A percentile compares a stretch with the other conserved stretches of the same genome.
Evolutionary conservation across 768 basidiomycete species (phyloP).

Genomic region (Botryobasidium botryosum): DNA sequence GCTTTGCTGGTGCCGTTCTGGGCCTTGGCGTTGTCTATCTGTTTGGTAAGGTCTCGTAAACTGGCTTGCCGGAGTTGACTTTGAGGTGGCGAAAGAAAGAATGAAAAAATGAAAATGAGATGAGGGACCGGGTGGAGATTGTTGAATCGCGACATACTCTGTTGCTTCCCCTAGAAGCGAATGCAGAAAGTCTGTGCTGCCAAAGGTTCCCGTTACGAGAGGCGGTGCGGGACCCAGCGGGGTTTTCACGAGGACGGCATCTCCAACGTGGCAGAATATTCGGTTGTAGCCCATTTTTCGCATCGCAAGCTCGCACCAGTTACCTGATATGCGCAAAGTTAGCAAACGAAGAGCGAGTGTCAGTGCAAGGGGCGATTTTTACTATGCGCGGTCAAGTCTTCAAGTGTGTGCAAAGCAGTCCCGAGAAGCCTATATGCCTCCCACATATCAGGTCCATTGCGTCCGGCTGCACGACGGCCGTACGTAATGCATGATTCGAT

Average conservation of each 20-base stretch:
- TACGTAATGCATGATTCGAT: constrained; percentile 65
- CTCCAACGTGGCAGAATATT: constrained; percentile 80
- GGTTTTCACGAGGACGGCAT: constrained; percentile 48
- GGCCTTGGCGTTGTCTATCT: constrained; percentile 26
- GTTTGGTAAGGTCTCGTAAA: constrained; percentile 38
- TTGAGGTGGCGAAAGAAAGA: no score
- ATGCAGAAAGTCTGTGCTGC: constrained; percentile 61
- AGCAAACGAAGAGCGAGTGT: no score
- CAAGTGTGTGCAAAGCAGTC: constrained; percentile 45
- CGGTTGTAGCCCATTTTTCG: constrained; percentile 53
- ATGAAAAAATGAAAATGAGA: constrained; percentile 8
- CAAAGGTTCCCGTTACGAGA: constrained; percentile 71
- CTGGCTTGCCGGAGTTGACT: constrained; percentile 44
- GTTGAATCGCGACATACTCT: constrained; percentile 50
- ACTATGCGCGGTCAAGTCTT: constrained; percentile 62
- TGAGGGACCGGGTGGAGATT: constrained; percentile 54
- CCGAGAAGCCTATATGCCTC: constrained; percentile 73
- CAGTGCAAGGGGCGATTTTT: constrained; percentile 13
- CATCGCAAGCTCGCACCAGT: constrained; percentile 69
- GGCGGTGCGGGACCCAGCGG: constrained; percentile 67
- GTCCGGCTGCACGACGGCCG: constrained; percentile 44
- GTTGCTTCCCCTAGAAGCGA: constrained; percentile 58
- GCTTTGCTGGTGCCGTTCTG: constrained; percentile 20
- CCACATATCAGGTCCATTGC: constrained; percentile 51
- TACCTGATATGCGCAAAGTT: constrained; percentile 12